These are phyloP conservation scores for Hypholoma fasciculare DNA, from an alignment of 768 basidiomycete genomes.

Conservation along the genomic window DNA sequence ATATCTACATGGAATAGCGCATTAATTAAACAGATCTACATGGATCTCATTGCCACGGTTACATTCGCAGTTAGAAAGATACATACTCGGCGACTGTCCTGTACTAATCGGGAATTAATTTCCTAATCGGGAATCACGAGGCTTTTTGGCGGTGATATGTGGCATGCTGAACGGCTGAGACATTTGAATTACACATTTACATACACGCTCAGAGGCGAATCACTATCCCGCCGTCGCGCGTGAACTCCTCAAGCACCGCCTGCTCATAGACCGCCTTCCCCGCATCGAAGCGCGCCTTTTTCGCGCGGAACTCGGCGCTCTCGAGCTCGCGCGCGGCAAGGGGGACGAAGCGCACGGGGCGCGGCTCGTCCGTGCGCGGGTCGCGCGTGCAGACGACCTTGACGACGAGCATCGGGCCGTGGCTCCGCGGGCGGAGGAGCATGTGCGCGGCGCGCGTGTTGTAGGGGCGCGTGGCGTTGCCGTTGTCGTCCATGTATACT, in stretches of 20 bases:
- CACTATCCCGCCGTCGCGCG: background rate
- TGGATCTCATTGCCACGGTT: too few relatives aligned
- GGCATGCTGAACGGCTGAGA: too few relatives aligned
- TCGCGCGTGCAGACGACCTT: background rate
- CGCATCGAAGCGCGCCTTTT: background rate
- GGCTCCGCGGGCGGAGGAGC: slow-evolving; percentile 4
- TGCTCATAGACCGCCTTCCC: slow-evolving; percentile 1
- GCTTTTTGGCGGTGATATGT: too few relatives aligned
- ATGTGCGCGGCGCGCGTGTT: slow-evolving; percentile 5
- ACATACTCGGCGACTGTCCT: background rate
- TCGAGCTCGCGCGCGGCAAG: background rate
- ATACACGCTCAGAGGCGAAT: background rate
- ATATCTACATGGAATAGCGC: too few relatives aligned
- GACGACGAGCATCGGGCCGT: slow-evolving; percentile 2
- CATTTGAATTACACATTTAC: background rate
- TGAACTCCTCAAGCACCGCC: background rate
- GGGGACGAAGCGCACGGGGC: background rate
- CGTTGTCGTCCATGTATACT: slow-evolving; percentile 5
- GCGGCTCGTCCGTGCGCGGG: background rate
- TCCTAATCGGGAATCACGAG: background rate
- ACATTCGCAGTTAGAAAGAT: too few relatives aligned
- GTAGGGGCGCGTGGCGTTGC: slow-evolving; percentile 3
- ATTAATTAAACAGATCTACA: too few relatives aligned
- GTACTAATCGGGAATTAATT: background rate
- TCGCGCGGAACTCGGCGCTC: background rate